A percentile compares a stretch with the other conserved stretches of the same genome.
These are phyloP conservation scores for Trichocladium uniseriatum DNA, from an alignment of 495 filamentous ascomycete genomes.

Conservation along the genomic window DNA sequence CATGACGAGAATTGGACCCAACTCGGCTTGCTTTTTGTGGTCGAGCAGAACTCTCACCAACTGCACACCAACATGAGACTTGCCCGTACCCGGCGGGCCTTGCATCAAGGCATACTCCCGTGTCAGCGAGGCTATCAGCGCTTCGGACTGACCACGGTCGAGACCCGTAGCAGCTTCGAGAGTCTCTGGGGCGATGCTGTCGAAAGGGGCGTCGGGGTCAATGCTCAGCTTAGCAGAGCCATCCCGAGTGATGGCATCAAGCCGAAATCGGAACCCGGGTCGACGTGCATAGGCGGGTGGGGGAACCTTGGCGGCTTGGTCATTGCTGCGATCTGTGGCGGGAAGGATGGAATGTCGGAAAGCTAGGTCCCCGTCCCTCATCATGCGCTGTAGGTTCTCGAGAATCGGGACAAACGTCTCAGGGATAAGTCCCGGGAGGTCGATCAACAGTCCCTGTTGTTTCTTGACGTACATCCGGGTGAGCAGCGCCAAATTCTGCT, in stretches of 20 bases:
- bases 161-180: constrained; percentile 7
- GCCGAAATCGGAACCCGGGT: constrained; percentile 45
- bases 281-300: constrained; percentile 46
- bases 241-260: constrained; percentile 36
- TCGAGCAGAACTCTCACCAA: constrained; percentile 51
- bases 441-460: constrained; percentile 14
- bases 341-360: constrained; percentile 33
- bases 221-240: not conserved
- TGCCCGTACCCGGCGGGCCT: constrained; percentile 77
- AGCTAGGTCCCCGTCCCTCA: constrained; percentile 9
- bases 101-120: constrained; percentile 57
- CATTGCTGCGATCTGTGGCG: constrained; percentile 18
- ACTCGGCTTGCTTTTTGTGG: constrained; percentile 37
- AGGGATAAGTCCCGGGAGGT: constrained; percentile 25
- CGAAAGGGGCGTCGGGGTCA: not conserved
- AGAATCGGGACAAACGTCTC: constrained; percentile 27
- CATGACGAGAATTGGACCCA: constrained; percentile 57
- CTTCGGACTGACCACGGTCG: constrained; percentile 38
- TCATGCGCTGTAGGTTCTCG: constrained; percentile 26
- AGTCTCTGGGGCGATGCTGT: not conserved
- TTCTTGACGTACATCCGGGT: constrained; percentile 1
- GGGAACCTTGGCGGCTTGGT: constrained; percentile 1
- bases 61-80: constrained; percentile 52
- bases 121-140: constrained; percentile 48
- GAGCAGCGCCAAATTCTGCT: not conserved